Evolutionary conservation across 257 asterid genomes (phyloP), one percentile per base, ranked within the genome.

Genomic region (Fraxinus americana): DNA sequence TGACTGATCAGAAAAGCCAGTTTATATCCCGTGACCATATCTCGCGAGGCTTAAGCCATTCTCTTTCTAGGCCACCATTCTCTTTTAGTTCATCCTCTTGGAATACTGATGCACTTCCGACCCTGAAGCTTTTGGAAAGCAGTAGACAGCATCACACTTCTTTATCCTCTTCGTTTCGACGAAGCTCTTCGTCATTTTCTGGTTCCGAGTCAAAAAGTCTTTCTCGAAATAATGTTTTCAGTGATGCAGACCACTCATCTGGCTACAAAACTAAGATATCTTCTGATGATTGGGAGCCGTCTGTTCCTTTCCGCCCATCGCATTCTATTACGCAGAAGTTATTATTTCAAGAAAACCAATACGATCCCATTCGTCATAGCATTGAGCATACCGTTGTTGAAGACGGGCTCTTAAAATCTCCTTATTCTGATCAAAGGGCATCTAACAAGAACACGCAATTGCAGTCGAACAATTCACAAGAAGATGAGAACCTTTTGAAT

Each of bases 231-330:
- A 85, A 79, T 69, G 19, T 66, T 39, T 75, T 82, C 16, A 54
- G 75, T 59, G 93, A 80, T 77, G 71, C 75, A 57, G 83, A 67
- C 61, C 79, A 45, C 75, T 66, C 84, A 8, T 80, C 80, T 63
- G 85, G 74, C 45, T 78, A 23, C 50, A 84, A 77, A 74, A 73
- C 85, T 69, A 80, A 74, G 75, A 74, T 74, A 48, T 80, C 82
- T 73, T 87, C 81, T 80, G 77, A 78, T 76, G 75, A 87, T 76
- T 95, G 99, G 99, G 96, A 87, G 82, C 93, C 94, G 57, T 92
- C 97, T 52, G 83, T 73, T 79, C 96, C 96, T 83, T 93, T 92
- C 78, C 79, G 77, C 35, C 97, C 99, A 29, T 91, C 94, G 2
- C 89, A 86, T 81, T 83, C 79, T 61, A 79, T 95, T 50, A 91